Evolutionary conservation across 2,329 filamentous ascomycete genomes (phyloP), one percentile per base, ranked within the genome.

Genomic region (Neonectria faginata): DNA sequence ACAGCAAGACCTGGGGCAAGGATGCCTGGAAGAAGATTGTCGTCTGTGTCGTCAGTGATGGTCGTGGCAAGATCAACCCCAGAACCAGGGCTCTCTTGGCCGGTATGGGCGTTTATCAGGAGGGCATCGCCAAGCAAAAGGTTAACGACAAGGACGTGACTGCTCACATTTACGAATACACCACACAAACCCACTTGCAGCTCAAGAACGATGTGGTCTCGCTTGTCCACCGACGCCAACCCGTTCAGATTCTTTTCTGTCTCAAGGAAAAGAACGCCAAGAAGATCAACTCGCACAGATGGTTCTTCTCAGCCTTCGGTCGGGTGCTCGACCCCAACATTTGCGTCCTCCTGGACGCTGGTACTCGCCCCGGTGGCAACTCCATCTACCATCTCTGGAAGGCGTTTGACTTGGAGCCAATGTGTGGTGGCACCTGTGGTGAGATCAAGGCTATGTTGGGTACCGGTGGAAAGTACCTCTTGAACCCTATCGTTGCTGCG

Each of bases 21-120:
- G 93, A 97, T 74, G 94, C 95, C 5, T 99, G 96, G 96, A 98
- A 99, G 84, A 99, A 99, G 85, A 98, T 99, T 73, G 96, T 99
- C 10, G 96, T 99, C 11, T 98, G 95, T 78, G 89, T 99, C 48
- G 96, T 99, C 70, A 97, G 94, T 73, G 96, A 99, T 75, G 96
- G 96, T 65, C 94, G 96, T 88, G 92, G 91, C 66, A 97, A 97
- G 84, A 99, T 99, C 83, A 97, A 98, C 79, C 89, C 92, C 2
- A 86, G 96, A 68, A 99, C 96, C 3, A 90, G 92, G 75, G 94
- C 95, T 36, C 89, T 98, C 18, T 82, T 99, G 55, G 94, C 96
- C 20, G 96, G 91, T 80, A 90, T 99, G 85, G 96, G 96, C 76
- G 93, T 97, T 54, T 99, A 97, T 77, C 96, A 99, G 79, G 96